Percentiles rank a stretch among this genome's conserved stretches.
Conservation (phyloP, 495 filamentous ascomycete species). For the Parachaetomium inaequale region DNA sequence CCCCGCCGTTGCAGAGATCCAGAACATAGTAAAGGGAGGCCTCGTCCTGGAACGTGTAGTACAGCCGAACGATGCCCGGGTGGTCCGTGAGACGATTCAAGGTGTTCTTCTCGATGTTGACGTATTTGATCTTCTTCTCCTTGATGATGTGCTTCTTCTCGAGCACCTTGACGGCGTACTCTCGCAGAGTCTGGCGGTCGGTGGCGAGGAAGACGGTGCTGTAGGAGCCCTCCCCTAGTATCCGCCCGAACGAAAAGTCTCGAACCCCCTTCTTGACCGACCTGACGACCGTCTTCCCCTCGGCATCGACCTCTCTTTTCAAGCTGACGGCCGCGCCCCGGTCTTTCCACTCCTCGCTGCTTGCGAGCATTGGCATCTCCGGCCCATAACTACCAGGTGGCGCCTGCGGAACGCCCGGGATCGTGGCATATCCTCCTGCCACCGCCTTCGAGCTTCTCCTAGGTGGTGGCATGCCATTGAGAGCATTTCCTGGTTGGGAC, state of each 20-base stretch:
- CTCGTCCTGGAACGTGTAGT: constrained; percentile 99
- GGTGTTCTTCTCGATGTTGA: constrained; percentile 99
- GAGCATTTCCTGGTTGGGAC: constrained; percentile 42
- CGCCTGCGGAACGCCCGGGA: constrained; percentile 38
- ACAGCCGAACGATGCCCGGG: constrained; percentile 92
- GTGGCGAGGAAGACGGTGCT: constrained; percentile 94
- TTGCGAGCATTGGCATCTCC: constrained; percentile 63
- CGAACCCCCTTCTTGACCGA: constrained; percentile 94
- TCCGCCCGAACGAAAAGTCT: constrained; percentile 91
- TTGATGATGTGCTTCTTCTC: constrained; percentile 99
- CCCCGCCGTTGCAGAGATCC: constrained; percentile 88
- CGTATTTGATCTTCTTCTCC: constrained; percentile 99
- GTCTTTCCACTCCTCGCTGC: constrained; percentile 94
- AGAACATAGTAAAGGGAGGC: constrained; percentile 94
- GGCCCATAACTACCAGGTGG: constrained; percentile 52
- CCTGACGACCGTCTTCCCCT: constrained; percentile 75
- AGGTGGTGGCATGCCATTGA: constrained; percentile 58
- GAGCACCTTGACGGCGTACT: constrained; percentile 97
- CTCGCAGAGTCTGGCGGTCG: constrained; percentile 89
- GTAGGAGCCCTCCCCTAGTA: constrained; percentile 95
- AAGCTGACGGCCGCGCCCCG: constrained; percentile 78
- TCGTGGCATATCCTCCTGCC: constrained; percentile 46
- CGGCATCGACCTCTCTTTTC: constrained; percentile 74
- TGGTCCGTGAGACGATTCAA: constrained; percentile 94
- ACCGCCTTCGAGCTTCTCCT: constrained; percentile 65